Conservation (phyloP, 2,329 filamentous ascomycete genomes). For the Exophiala xenobiotica region DNA sequence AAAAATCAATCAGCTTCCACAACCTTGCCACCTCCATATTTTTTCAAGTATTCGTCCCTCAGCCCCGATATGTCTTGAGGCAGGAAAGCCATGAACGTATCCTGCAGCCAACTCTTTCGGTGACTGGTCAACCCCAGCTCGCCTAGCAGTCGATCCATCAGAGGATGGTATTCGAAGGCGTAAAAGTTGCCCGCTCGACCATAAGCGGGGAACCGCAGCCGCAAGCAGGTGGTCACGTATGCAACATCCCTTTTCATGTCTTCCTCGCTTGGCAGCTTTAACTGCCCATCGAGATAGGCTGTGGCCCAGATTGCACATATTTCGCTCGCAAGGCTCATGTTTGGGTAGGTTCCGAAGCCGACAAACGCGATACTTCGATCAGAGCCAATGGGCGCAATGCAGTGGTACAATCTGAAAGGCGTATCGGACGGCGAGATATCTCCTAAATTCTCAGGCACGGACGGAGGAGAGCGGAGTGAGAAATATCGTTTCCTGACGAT, state of each 20-base stretch:
- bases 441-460: not conserved
- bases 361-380: not conserved
- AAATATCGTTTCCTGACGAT: not conserved
- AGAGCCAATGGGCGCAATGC: not conserved
- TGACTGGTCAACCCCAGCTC: not conserved
- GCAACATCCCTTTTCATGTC: not conserved
- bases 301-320: not conserved
- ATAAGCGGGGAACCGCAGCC: not conserved
- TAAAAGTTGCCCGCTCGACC: not conserved
- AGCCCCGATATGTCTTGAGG: not conserved
- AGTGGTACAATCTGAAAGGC: not conserved
- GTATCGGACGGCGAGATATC: not conserved
- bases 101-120: not conserved
- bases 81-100: not conserved
- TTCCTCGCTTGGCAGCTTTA: not conserved
- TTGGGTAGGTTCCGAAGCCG: not conserved
- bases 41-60: conserved; percentile 1
- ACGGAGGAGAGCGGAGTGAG: not conserved
- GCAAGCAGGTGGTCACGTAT: not conserved
- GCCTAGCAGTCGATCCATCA: not conserved
- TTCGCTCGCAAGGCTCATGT: not conserved
- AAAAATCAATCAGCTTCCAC: not conserved
- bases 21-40: not conserved
- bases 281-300: not conserved
- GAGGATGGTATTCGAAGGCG: not conserved